phyloP scores from a whole-genome alignment of 148 eudicot genomes.

The Cornus kousa region DNA sequence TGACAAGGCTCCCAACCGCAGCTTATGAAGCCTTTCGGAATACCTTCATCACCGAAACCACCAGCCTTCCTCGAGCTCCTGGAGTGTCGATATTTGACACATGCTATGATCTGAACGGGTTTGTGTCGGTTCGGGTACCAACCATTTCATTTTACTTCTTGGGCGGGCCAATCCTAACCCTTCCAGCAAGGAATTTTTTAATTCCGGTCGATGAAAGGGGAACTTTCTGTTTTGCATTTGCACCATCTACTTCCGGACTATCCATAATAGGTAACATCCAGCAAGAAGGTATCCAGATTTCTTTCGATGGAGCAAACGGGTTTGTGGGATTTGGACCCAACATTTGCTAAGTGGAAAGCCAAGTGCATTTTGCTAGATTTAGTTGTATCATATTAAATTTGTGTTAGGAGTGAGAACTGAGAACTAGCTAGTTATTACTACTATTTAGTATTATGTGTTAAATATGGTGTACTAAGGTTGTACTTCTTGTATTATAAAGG shows the following conservation, averaged over 20 bases:
- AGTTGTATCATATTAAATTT: too few relatives aligned
- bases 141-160: conserved; percentile 81
- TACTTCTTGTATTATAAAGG: too few relatives aligned
- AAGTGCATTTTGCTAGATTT: too few relatives aligned
- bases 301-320: conserved; percentile 75
- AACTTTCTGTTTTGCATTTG: conserved; percentile 88
- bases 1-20: conserved; percentile 59
- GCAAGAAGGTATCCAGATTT: conserved; percentile 92
- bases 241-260: conserved; percentile 60
- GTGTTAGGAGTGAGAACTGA: too few relatives aligned
- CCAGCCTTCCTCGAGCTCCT: conserved; percentile 52
- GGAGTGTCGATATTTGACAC: conserved; percentile 75
- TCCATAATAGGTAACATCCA: conserved; percentile 90
- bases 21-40: conserved; percentile 79
- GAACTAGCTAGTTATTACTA: too few relatives aligned
- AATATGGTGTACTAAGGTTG: too few relatives aligned
- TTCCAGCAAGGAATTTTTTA: conserved; percentile 79
- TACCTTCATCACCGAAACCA: conserved; percentile 50
- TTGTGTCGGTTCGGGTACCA: conserved; percentile 73
- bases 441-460: too few relatives aligned
- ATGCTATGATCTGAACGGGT: conserved; percentile 70
- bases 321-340: conserved; percentile 92
- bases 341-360: conserved; percentile 40
- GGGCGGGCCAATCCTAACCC: conserved; percentile 74
- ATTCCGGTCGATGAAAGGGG: conserved; percentile 77